Evolutionary conservation across 192 early-diverging fungal genomes (phyloP).

Genomic region (Coemansia pectinata): DNA sequence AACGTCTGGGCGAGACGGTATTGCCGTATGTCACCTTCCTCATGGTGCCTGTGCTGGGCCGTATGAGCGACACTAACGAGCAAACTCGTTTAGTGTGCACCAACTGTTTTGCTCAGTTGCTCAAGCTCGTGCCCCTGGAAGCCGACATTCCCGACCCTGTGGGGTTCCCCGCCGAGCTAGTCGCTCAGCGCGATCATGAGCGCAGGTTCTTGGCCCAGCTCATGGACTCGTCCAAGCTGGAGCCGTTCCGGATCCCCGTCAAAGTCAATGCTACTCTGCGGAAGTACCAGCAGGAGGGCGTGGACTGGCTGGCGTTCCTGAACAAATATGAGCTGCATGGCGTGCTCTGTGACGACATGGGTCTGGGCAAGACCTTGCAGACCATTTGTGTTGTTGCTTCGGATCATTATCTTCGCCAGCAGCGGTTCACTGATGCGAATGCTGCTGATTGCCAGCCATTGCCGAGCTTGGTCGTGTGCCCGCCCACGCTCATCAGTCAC

Average conservation of each 20-base stretch:
- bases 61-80: conserved; percentile 96
- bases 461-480: conserved; percentile 94
- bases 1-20: conserved; percentile 74
- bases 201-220: conserved; percentile 93
- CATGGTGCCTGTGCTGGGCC: conserved; percentile 91
- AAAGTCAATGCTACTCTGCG: conserved; percentile 92
- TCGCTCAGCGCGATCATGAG: conserved; percentile 83
- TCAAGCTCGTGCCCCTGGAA: conserved; percentile 95
- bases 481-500: conserved; percentile 92
- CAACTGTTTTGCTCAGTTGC: conserved; percentile 92
- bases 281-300: conserved; percentile 97
- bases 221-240: conserved; percentile 83
- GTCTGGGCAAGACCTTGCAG: conserved; percentile 96
- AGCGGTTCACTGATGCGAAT: conserved; percentile 57
- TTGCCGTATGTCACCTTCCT: conserved; percentile 98
- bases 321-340: conserved; percentile 97
- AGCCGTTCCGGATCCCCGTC: conserved; percentile 83
- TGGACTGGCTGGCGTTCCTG: conserved; percentile 98
- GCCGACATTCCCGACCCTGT: conserved; percentile 92
- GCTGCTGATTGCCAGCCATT: conserved; percentile 67
- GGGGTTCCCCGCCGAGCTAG: conserved; percentile 77
- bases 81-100: conserved; percentile 86
- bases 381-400: conserved; percentile 93
- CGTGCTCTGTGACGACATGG: conserved; percentile 99
- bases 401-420: conserved; percentile 76